Evolutionary conservation across 2,329 filamentous ascomycete species (phyloP).

Genomic region (Tothia fuscella): DNA sequence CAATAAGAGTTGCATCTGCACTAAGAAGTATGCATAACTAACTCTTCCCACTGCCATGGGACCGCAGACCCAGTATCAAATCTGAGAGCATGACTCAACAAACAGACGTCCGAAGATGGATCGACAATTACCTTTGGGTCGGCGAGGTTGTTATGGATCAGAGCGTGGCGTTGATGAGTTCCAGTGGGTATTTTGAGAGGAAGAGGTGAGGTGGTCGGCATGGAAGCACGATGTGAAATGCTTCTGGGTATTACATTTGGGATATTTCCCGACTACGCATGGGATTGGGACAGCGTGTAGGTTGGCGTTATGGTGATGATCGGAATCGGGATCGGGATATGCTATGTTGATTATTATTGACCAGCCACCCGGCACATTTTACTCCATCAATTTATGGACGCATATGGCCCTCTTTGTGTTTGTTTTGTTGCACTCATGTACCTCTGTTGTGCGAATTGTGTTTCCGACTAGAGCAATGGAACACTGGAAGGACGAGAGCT

Average conservation of each 20-base stretch:
- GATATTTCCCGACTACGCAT: neutral
- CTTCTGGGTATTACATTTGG: too few relatives aligned
- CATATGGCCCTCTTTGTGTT: too few relatives aligned
- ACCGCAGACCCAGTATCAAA: constrained; percentile 63
- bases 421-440: too few relatives aligned
- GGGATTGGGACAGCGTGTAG: neutral
- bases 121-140: constrained; percentile 84
- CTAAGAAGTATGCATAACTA: neutral
- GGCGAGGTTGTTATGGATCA: constrained; percentile 99
- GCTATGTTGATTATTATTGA: too few relatives aligned
- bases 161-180: constrained; percentile 81
- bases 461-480: too few relatives aligned
- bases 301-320: too few relatives aligned
- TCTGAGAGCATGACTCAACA: constrained; percentile 75
- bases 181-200: constrained; percentile 83
- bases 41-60: constrained; percentile 2
- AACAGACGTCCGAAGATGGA: constrained; percentile 74
- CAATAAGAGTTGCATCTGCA: neutral
- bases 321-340: too few relatives aligned
- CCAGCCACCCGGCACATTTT: too few relatives aligned
- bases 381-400: too few relatives aligned
- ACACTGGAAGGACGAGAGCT: too few relatives aligned
- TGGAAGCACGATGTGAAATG: too few relatives aligned
- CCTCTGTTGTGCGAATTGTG: too few relatives aligned
- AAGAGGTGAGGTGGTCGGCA: constrained; percentile 52